Conservation (phyloP, 202 grass and related monocot species). For the Zoysia matrella region DNA sequence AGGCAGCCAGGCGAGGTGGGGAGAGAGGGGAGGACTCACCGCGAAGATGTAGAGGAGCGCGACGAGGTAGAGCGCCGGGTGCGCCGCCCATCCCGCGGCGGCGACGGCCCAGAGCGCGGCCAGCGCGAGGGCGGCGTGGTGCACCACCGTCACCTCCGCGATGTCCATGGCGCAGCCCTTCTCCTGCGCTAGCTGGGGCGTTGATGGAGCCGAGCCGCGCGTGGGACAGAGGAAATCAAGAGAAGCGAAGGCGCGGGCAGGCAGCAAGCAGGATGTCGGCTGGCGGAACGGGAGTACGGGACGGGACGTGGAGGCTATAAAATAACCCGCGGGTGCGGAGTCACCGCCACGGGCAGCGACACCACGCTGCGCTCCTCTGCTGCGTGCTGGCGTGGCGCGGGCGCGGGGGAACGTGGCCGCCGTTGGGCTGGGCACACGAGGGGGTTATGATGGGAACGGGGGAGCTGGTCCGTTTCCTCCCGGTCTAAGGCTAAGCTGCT, state of each 20-base stretch:
- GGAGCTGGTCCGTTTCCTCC: too few relatives aligned
- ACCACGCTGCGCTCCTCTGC: too few relatives aligned
- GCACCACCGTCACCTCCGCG: conserved; percentile 72
- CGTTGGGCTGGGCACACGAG: background rate
- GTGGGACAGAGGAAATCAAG: background rate
- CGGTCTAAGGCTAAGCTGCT: too few relatives aligned
- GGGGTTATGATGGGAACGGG: too few relatives aligned
- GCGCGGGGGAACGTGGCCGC: background rate
- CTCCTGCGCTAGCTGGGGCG: too few relatives aligned
- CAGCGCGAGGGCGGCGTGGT: conserved; percentile 77
- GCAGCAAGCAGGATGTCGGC: background rate
- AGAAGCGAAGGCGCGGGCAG: background rate
- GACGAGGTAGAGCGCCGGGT: conserved; percentile 69
- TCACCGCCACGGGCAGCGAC: too few relatives aligned
- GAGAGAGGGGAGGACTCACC: conserved; percentile 45
- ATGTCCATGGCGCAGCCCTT: conserved; percentile 51
- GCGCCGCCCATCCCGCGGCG: conserved; percentile 53
- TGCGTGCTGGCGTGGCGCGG: background rate
- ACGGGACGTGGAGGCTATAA: background rate
- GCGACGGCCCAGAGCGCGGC: conserved; percentile 62
- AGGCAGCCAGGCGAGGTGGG: background rate
- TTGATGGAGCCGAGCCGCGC: background rate
- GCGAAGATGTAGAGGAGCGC: conserved; percentile 72
- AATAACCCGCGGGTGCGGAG: too few relatives aligned
- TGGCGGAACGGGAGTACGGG: background rate